Conservation (phyloP, 2,329 filamentous ascomycete genomes). For the Diaporthe nobilis region DNA sequence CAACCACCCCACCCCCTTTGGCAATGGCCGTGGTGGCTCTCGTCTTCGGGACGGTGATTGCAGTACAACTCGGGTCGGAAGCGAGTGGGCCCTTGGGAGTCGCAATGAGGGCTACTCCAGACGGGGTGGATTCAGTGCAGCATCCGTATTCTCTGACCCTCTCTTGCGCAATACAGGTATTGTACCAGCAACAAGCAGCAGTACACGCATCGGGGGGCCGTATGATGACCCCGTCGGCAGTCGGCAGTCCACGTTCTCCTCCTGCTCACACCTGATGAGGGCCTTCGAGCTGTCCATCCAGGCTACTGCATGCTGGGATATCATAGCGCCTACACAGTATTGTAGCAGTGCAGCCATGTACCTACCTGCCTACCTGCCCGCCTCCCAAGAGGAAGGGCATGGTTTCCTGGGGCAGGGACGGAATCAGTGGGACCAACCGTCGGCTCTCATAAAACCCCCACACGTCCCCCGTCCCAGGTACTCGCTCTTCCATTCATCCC, state of each 20-base stretch:
- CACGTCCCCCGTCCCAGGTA: conserved; percentile 38
- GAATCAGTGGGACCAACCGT: conserved; percentile 29
- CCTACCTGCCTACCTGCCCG: conserved; percentile 7
- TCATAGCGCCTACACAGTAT: conserved; percentile 23
- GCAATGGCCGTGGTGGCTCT: conserved; percentile 11
- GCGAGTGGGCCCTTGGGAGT: conserved; percentile 20
- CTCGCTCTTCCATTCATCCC: conserved; percentile 41
- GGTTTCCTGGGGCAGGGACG: conserved; percentile 27
- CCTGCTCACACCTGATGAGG: conserved; percentile 5
- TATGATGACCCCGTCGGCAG: conserved; percentile 12
- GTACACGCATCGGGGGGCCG: neutral
- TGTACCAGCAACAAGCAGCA: neutral
- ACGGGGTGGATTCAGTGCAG: conserved; percentile 17
- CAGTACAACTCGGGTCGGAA: conserved; percentile 28
- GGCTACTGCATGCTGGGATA: conserved; percentile 37
- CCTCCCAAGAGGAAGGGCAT: conserved; percentile 2
- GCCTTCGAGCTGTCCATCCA: conserved; percentile 1
- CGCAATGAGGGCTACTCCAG: conserved; percentile 26
- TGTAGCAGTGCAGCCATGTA: conserved; percentile 18
- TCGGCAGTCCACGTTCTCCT: conserved; percentile 2
- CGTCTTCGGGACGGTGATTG: conserved; percentile 25
- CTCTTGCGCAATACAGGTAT: neutral
- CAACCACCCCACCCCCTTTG: neutral
- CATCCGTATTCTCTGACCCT: conserved; percentile 1
- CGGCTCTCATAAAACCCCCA: conserved; percentile 39